phyloP scores from a whole-genome alignment of 192 early-diverging fungal genomes.

The Powellomyces hirtus region DNA sequence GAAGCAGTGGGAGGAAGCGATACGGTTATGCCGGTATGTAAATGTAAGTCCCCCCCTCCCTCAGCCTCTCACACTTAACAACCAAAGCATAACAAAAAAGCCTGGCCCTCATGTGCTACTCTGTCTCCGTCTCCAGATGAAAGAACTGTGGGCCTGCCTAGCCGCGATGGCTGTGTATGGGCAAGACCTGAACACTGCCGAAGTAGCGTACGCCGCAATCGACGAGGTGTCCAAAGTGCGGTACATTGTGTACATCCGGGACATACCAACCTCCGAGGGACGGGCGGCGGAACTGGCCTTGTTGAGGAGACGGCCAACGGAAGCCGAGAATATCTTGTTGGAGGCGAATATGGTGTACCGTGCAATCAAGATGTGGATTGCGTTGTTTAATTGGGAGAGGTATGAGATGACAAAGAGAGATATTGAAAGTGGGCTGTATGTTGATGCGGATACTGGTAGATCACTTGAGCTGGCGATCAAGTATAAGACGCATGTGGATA shows the following conservation, averaged over 20 bases:
- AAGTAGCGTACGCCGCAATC: constrained; percentile 60
- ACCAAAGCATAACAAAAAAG: not conserved
- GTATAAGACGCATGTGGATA: constrained; percentile 62
- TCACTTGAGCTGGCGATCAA: constrained; percentile 58
- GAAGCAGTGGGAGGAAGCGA: constrained; percentile 65
- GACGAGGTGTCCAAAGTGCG: constrained; percentile 58
- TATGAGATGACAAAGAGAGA: constrained; percentile 16
- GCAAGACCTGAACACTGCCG: constrained; percentile 62
- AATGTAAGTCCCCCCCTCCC: constrained; percentile 32
- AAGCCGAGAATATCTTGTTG: constrained; percentile 56
- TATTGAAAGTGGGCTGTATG: no score
- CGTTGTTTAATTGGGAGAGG: constrained; percentile 60
- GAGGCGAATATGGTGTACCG: constrained; percentile 47
- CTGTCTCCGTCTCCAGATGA: constrained; percentile 28
- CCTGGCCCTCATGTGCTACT: not conserved
- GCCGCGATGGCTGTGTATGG: constrained; percentile 54
- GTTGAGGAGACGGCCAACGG: constrained; percentile 46
- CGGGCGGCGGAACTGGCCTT: constrained; percentile 55
- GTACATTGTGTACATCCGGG: constrained; percentile 56
- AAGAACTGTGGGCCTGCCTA: constrained; percentile 59
- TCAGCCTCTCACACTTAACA: not conserved
- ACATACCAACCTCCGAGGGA: constrained; percentile 48
- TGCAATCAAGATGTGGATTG: constrained; percentile 54
- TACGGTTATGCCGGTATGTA: constrained; percentile 52
- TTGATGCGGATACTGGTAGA: constrained; percentile 23